Evolutionary conservation across 441 rosid genomes (phyloP).

Genomic region (Brassica balearica): DNA sequence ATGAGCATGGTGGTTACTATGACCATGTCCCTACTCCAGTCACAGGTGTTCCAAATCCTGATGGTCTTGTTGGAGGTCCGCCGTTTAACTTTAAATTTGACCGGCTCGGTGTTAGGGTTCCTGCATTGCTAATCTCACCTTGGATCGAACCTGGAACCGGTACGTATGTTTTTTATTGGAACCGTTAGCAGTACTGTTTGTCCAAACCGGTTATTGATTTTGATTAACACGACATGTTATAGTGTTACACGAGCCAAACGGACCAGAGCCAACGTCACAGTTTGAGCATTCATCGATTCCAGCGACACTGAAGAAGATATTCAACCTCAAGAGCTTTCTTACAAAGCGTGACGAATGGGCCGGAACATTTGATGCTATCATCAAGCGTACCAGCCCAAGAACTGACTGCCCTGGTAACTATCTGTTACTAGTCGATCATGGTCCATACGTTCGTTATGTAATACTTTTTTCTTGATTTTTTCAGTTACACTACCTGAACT

Average conservation of each 20-base stretch:
- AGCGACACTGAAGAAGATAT: slow-evolving; percentile 84
- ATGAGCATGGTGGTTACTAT: slow-evolving; percentile 95
- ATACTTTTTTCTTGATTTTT: background rate
- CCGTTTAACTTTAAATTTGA: slow-evolving; percentile 81
- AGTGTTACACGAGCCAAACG: slow-evolving; percentile 76
- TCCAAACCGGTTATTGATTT: background rate
- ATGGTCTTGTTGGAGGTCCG: slow-evolving; percentile 66
- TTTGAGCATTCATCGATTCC: slow-evolving; percentile 92
- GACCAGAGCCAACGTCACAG: slow-evolving; percentile 77
- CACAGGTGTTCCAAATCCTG: slow-evolving; percentile 81
- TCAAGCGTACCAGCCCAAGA: slow-evolving; percentile 69
- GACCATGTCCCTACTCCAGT: slow-evolving; percentile 92
- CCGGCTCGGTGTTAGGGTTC: slow-evolving; percentile 91
- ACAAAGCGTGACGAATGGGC: slow-evolving; percentile 98
- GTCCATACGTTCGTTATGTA: background rate
- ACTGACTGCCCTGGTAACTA: slow-evolving; percentile 76
- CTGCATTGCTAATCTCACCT: slow-evolving; percentile 80
- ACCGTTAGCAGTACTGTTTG: background rate
- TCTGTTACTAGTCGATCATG: background rate
- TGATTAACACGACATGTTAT: slow-evolving; percentile 19
- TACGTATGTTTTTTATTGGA: slow-evolving; percentile 25
- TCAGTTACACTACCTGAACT: slow-evolving; percentile 65
- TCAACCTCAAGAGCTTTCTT: slow-evolving; percentile 76
- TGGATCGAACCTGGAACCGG: slow-evolving; percentile 92
- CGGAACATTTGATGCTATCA: slow-evolving; percentile 73